These are phyloP conservation scores for Aschersonia sp. DNA, from an alignment of 2,329 filamentous ascomycete species.

Conservation along the genomic window DNA sequence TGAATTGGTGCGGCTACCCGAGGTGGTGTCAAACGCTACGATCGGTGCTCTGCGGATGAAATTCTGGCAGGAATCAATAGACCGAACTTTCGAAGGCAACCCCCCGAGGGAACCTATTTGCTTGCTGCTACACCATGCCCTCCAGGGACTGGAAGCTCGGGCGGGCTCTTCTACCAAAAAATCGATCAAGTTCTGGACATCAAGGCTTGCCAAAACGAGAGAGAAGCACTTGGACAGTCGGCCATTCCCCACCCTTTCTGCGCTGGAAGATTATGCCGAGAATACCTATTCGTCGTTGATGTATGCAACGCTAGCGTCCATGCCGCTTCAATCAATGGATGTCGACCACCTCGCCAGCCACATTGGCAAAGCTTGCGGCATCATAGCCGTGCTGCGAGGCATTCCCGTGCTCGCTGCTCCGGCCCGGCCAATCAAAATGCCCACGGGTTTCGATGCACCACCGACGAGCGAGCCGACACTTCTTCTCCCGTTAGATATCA, in stretches of 20 bases:
- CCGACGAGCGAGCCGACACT: constrained; percentile 36
- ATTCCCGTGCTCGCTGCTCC: constrained; percentile 75
- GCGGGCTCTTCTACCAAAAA: constrained; percentile 25
- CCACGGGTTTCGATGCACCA: constrained; percentile 21
- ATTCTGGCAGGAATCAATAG: constrained; percentile 83
- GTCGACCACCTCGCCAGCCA: constrained; percentile 90
- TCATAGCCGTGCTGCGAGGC: constrained; percentile 72
- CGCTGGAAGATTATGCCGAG: constrained; percentile 79
- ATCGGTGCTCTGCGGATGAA: constrained; percentile 83
- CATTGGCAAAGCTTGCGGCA: constrained; percentile 86
- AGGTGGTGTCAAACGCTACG: constrained; percentile 74
- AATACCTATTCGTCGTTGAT: constrained; percentile 88
- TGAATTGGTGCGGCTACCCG: constrained; percentile 78
- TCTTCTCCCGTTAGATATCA: constrained; percentile 74
- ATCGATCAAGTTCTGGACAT: constrained; percentile 57
- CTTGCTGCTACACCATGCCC: constrained; percentile 61
- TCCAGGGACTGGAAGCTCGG: constrained; percentile 42
- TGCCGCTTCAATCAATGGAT: constrained; percentile 69
- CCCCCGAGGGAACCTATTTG: constrained; percentile 89
- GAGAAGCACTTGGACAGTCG: constrained; percentile 74
- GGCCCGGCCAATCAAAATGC: constrained; percentile 31
- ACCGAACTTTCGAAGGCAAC: constrained; percentile 58
- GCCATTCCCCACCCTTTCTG: constrained; percentile 58
- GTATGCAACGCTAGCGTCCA: constrained; percentile 69
- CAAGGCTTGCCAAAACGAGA: constrained; percentile 64